A percentile compares a stretch with the other conserved stretches of the same genome.
Conservation (phyloP, 176 grass and related monocot species). For the Tillandsia fasciculata region DNA sequence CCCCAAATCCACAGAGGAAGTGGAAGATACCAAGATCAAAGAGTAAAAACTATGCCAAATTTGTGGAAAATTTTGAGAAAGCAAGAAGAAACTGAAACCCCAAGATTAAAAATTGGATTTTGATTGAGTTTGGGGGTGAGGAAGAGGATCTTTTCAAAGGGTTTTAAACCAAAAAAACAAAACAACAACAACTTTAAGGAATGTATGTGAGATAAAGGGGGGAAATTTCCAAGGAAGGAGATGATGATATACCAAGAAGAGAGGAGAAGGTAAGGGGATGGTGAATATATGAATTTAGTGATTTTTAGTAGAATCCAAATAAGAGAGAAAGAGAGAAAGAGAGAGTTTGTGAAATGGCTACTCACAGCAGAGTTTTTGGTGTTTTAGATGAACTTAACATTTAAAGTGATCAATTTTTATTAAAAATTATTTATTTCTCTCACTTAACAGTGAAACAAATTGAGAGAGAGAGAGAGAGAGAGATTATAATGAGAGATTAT, state of each 20-base stretch:
- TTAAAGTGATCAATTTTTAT: no score
- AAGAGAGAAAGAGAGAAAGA: conserved; percentile 35
- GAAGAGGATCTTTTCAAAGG: background rate
- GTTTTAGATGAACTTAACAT: no score
- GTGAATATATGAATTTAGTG: background rate
- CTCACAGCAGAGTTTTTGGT: background rate
- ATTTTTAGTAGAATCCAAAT: background rate
- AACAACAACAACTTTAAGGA: background rate
- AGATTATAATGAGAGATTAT: no score
- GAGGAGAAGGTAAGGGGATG: conserved; percentile 25
- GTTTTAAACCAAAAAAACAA: conserved; percentile 2
- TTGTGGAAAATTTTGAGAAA: conserved; percentile 10
- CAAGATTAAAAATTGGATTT: conserved; percentile 11
- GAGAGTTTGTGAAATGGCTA: conserved; percentile 18
- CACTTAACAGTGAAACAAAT: no score
- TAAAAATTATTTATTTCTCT: no score
- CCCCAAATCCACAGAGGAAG: conserved; percentile 18
- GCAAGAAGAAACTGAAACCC: conserved; percentile 22
- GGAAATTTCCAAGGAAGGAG: conserved; percentile 8
- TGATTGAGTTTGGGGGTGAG: background rate
- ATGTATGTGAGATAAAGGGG: background rate
- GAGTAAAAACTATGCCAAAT: conserved; percentile 17
- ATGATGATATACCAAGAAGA: conserved; percentile 10
- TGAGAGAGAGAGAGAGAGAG: no score
- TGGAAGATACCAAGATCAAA: conserved; percentile 16